Evolutionary conservation across 75 land plant genomes (phyloP).

Genomic region (Selaginella tamariscina): DNA sequence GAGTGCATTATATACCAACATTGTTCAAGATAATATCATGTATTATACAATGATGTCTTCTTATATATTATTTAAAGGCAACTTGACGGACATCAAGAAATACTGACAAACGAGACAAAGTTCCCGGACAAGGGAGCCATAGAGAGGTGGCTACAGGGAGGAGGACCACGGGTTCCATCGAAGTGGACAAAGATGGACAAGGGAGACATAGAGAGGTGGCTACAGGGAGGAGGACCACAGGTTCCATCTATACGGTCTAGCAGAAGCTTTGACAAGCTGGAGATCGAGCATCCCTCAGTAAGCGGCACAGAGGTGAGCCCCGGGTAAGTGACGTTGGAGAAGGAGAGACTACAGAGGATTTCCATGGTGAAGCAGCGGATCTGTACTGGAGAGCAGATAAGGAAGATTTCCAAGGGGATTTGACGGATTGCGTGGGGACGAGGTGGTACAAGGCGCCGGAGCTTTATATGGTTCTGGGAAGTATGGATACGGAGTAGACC

Average conservation of each 20-base stretch:
- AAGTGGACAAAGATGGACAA: not conserved
- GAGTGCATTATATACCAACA: too few relatives aligned
- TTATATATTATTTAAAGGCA: too few relatives aligned
- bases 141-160: not conserved
- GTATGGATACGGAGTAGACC: not conserved
- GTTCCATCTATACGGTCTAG: not conserved
- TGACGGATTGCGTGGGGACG: conserved; percentile 8
- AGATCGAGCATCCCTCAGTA: not conserved
- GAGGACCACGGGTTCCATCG: not conserved
- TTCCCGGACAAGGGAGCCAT: too few relatives aligned
- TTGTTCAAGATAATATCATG: too few relatives aligned
- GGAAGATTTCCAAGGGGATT: not conserved
- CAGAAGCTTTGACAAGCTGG: not conserved
- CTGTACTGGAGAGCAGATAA: not conserved
- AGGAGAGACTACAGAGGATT: too few relatives aligned
- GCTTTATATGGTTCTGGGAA: not conserved
- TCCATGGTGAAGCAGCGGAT: not conserved
- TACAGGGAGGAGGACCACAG: not conserved
- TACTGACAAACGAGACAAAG: too few relatives aligned
- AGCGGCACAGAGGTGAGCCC: not conserved
- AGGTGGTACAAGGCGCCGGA: conserved; percentile 6
- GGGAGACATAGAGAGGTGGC: not conserved
- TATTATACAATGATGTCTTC: too few relatives aligned
- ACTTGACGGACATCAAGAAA: too few relatives aligned
- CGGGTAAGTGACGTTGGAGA: not conserved